Percentiles rank a stretch among this genome's conserved stretches.
These are phyloP conservation scores for Zygnema cylindricum DNA, from an alignment of 139 green algal species.

Conservation along the genomic window DNA sequence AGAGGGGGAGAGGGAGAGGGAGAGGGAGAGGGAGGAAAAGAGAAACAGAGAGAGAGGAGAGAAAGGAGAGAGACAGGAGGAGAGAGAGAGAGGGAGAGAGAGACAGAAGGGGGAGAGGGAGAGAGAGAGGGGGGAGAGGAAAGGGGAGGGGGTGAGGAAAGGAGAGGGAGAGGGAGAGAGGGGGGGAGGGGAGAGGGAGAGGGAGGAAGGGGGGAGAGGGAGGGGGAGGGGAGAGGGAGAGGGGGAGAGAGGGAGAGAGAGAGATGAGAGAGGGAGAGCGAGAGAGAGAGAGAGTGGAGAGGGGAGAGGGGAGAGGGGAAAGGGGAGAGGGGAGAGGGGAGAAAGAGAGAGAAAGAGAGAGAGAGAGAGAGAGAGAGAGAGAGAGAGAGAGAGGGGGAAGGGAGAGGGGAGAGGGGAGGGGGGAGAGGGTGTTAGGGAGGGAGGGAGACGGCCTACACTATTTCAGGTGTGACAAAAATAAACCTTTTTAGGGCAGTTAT, in stretches of 20 bases:
- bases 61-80: not conserved
- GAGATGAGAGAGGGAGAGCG: not conserved
- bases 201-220: not conserved
- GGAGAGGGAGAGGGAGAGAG: not conserved
- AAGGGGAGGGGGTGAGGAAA: not conserved
- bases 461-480: no score
- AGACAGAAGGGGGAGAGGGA: not conserved
- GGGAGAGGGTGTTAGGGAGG: constrained; percentile 24
- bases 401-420: not conserved
- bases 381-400: not conserved
- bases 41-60: no score
- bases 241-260: not conserved
- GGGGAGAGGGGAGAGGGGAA: not conserved
- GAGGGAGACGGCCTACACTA: no score
- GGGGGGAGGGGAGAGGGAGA: not conserved
- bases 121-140: not conserved
- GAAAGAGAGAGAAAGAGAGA: not conserved
- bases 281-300: not conserved
- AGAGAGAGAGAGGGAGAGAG: not conserved
- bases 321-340: not conserved
- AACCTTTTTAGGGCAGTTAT: no score
- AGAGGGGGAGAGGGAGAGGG: not conserved
- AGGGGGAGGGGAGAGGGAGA: not conserved
- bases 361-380: not conserved
- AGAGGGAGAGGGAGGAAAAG: not conserved